Evolutionary conservation across 345 rosid species (phyloP).

Genomic region (Arabidopsis thaliana): DNA sequence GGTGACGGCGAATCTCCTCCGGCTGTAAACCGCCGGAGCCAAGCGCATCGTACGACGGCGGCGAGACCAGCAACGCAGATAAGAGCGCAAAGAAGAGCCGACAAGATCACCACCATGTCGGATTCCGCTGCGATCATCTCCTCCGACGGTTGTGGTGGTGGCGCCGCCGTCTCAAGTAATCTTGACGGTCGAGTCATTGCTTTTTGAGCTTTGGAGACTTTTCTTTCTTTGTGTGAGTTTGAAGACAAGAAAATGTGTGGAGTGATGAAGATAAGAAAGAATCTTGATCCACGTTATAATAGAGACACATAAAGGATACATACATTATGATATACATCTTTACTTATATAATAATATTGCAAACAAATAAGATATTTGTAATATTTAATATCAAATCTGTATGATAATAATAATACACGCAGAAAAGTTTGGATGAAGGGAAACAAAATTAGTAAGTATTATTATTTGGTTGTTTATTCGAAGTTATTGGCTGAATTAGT

Average conservation of each 20-base stretch:
- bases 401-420: background rate
- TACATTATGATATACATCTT: conserved; percentile 2
- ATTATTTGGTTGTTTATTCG: background rate
- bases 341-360: background rate
- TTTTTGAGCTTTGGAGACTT: background rate
- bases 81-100: conserved; percentile 74
- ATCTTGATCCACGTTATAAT: conserved; percentile 44
- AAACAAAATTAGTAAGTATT: conserved; percentile 15
- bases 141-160: conserved; percentile 52
- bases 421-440: conserved; percentile 21
- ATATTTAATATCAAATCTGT: background rate
- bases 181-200: conserved; percentile 50
- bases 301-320: conserved; percentile 35
- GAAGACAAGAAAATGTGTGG: conserved; percentile 43
- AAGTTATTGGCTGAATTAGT: conserved; percentile 22
- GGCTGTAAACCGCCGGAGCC: conserved; percentile 46
- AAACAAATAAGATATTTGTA: background rate
- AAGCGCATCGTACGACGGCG: conserved; percentile 68
- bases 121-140: conserved; percentile 53
- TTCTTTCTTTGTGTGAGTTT: conserved; percentile 18
- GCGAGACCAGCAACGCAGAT: conserved; percentile 72
- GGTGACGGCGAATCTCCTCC: conserved; percentile 29
- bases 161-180: conserved; percentile 39
- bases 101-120: conserved; percentile 66
- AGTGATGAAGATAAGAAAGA: conserved; percentile 46